Conservation (phyloP, 768 basidiomycete genomes). For the Leccinellum albellum region DNA sequence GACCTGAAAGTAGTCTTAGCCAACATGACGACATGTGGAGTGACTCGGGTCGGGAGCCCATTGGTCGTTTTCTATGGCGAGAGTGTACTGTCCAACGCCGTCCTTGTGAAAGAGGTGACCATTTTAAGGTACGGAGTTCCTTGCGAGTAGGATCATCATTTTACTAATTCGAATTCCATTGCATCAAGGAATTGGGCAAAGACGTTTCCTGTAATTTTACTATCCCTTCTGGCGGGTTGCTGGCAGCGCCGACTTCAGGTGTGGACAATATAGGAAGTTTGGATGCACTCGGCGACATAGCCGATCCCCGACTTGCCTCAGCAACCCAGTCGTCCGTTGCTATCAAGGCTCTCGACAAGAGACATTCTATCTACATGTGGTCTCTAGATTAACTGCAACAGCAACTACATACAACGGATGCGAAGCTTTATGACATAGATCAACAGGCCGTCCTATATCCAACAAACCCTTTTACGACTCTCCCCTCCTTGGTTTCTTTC, state of each 20-base stretch:
- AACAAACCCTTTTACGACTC: constrained; percentile 93
- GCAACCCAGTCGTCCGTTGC: constrained; percentile 79
- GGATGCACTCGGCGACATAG: constrained; percentile 89
- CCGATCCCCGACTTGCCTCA: constrained; percentile 72
- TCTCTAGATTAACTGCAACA: constrained; percentile 84
- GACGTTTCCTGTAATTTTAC: constrained; percentile 91
- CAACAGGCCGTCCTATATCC: constrained; percentile 87
- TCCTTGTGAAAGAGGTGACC: constrained; percentile 90
- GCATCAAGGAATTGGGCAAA: constrained; percentile 81
- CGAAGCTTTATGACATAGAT: constrained; percentile 86
- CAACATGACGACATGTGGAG: constrained; percentile 88
- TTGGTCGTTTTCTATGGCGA: constrained; percentile 88
- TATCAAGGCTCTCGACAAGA: constrained; percentile 87
- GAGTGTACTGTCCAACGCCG: constrained; percentile 78
- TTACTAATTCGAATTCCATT: constrained; percentile 8
- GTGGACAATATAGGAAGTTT: constrained; percentile 83
- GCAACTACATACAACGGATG: constrained; percentile 94
- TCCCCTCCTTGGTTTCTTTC: constrained; percentile 78
- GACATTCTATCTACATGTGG: constrained; percentile 88
- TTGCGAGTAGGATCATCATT: constrained; percentile 1
- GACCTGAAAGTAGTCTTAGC: constrained; percentile 86
- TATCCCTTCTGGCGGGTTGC: constrained; percentile 76
- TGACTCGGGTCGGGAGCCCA: constrained; percentile 74
- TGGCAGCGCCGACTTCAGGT: constrained; percentile 77
- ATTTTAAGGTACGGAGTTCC: constrained; percentile 64